Evolutionary conservation across 192 early-diverging fungal genomes (phyloP).

Genomic region (Coemansia sp.): DNA sequence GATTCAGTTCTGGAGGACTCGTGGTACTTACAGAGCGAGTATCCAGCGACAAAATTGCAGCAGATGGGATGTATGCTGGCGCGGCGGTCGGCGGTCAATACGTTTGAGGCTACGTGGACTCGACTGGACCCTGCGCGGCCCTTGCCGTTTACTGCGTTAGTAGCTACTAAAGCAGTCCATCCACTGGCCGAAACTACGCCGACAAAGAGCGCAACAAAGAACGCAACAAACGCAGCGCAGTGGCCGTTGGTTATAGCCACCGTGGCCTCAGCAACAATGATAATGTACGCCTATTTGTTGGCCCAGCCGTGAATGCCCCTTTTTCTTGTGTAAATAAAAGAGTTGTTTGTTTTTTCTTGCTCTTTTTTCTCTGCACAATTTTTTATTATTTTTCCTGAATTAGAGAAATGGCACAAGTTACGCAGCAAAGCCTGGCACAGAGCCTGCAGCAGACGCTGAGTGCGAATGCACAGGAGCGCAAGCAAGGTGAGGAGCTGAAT

Average conservation of each 20-base stretch:
- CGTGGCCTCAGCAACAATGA: slow-evolving; percentile 42
- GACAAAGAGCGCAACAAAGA: neutral
- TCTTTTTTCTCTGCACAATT: neutral
- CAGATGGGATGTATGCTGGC: slow-evolving; percentile 38
- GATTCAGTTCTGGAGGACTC: slow-evolving; percentile 39
- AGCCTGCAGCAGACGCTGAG: slow-evolving; percentile 55
- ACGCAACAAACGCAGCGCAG: slow-evolving; percentile 12
- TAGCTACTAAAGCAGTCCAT: neutral
- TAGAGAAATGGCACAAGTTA: slow-evolving; percentile 1
- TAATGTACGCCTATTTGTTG: slow-evolving; percentile 47
- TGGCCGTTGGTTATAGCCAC: slow-evolving; percentile 46
- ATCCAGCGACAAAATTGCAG: slow-evolving; percentile 40
- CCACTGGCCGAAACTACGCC: neutral
- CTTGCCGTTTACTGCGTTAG: slow-evolving; percentile 2
- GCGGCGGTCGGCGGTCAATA: slow-evolving; percentile 34
- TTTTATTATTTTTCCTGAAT: neutral
- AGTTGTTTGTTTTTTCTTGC: slow-evolving; percentile 5
- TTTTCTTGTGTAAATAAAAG: slow-evolving; percentile 4
- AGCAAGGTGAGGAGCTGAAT: slow-evolving; percentile 31
- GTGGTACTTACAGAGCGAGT: slow-evolving; percentile 31
- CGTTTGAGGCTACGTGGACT: slow-evolving; percentile 44
- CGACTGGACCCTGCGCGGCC: slow-evolving; percentile 48
- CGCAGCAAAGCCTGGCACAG: slow-evolving; percentile 34
- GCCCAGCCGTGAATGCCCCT: slow-evolving; percentile 23
- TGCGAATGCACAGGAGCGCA: slow-evolving; percentile 46